Percentiles rank a stretch among this genome's conserved stretches.
phyloP scores from a whole-genome alignment of 2,329 filamentous ascomycete species.

The Fusarium protoensiforme region DNA sequence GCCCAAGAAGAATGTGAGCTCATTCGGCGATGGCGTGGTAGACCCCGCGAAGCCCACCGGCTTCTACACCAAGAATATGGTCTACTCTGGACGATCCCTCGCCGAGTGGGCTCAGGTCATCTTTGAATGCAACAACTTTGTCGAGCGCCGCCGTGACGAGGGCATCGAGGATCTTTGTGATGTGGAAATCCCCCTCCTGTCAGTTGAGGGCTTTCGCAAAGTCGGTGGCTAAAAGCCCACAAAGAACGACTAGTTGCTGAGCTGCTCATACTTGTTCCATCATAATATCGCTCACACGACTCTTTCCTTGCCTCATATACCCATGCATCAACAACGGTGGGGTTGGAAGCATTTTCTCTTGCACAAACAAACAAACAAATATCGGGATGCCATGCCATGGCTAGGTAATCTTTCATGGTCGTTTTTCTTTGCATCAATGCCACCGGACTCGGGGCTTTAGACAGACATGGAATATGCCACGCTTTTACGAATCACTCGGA shows the following conservation, averaged over 20 bases:
- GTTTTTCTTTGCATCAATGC: slow-evolving; percentile 21
- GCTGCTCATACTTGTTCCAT: not conserved
- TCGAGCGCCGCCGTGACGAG: slow-evolving; percentile 79
- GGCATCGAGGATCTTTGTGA: slow-evolving; percentile 73
- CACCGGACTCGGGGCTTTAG: slow-evolving; percentile 2
- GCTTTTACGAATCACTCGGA: slow-evolving; percentile 16
- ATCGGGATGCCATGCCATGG: slow-evolving; percentile 16
- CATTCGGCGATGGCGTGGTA: slow-evolving; percentile 45
- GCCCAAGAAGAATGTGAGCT: slow-evolving; percentile 39
- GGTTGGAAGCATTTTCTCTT: slow-evolving; percentile 27
- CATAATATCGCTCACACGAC: slow-evolving; percentile 12
- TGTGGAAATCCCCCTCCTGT: slow-evolving; percentile 67
- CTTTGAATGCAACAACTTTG: slow-evolving; percentile 83
- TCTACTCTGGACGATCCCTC: slow-evolving; percentile 77
- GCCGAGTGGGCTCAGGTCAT: slow-evolving; percentile 83
- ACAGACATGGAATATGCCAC: slow-evolving; percentile 15
- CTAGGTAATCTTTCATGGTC: slow-evolving; percentile 16
- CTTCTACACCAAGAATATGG: slow-evolving; percentile 57
- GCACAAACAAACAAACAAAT: slow-evolving; percentile 10
- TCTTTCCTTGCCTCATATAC: slow-evolving; percentile 10
- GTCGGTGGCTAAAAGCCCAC: slow-evolving; percentile 41
- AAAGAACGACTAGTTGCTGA: not conserved
- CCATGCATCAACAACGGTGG: slow-evolving; percentile 10
- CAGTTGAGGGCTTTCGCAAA: slow-evolving; percentile 56
- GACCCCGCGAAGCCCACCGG: slow-evolving; percentile 60